These are phyloP conservation scores for Rhizopus microsporus DNA, from an alignment of 371 early-diverging fungal genomes.

Conservation along the genomic window DNA sequence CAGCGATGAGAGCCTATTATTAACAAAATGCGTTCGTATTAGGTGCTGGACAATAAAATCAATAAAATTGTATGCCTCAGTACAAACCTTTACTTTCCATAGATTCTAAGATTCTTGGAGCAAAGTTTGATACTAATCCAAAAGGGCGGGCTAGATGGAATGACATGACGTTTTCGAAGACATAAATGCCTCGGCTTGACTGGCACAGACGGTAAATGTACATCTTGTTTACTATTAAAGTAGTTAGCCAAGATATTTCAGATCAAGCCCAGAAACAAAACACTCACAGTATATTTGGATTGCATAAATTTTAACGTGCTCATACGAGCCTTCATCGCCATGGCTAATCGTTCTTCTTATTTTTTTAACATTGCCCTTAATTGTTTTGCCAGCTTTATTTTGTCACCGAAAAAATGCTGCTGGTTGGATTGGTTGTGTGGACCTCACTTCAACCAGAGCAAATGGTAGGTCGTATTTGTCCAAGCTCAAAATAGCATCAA, in stretches of 20 bases:
- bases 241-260: background rate
- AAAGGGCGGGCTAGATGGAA: background rate
- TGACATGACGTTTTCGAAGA: background rate
- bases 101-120: background rate
- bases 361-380: background rate
- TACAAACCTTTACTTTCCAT: background rate
- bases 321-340: conserved; percentile 2
- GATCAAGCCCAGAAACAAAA: background rate
- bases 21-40: background rate
- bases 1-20: background rate
- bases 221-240: conserved; percentile 4
- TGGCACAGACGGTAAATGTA: background rate
- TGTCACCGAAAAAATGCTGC: background rate
- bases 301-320: background rate
- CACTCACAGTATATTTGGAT: background rate
- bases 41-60: background rate
- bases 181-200: background rate
- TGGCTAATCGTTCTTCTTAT: background rate
- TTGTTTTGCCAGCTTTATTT: background rate
- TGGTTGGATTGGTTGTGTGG: conserved; percentile 3
- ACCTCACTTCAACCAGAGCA: background rate
- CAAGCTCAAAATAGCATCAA: background rate
- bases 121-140: background rate
- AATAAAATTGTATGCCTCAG: background rate
- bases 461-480: background rate